Base-by-base conservation (phyloP, 2,329 filamentous ascomycete genomes). In the Verticillium albo-atrum region DNA sequence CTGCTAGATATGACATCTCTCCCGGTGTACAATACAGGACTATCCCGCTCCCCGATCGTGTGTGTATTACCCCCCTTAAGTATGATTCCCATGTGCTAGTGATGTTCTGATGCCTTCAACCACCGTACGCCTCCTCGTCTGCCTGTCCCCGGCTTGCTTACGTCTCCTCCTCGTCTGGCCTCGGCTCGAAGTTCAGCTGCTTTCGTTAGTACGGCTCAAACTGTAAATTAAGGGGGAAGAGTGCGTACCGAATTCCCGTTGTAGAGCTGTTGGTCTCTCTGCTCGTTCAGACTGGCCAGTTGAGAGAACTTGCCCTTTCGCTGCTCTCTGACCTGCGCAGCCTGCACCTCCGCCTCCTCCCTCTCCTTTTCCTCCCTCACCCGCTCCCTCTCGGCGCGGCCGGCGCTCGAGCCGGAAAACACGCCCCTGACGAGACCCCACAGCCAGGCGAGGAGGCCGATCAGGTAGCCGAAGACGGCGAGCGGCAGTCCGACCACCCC, bases 181-280 rank as follows among this genome's bases (percentile, higher is more conserved):
- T 76, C n/a, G 88, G 84, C 69, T 90, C 83, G 64, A 90, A 90
- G 65, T 89, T 90, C 58, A 89, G 72, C 86, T 90, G 63, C 56
- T 52, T 15, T 2, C 57, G 64, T 75, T 65, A 78, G 74, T 50
- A 54, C 10, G 15, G 5, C 12, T 12, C 17, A 56, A 9, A 4
- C 26, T 37, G 54, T 6, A 6, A 9, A 10, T 56, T 9, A 42
- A 57, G 57, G 12, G 20, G 37, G 14, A 9, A 17, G 28, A 10
- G n/a, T 26, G 76, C 85, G 74, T 79, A 93, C 90, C 71, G 91
- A 91, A 69, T 97, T 97, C 1, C 93, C 93, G 68, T 97, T 97
- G 70, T 97, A 97, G 54, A 96, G 83, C 68, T 96, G 89, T 52
- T 86, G 82, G 63, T 88, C 81, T 58, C 74, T 57, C 79, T 78